These are phyloP conservation scores for Cystobasidium ongulense DNA, from an alignment of 768 basidiomycete genomes.

Conservation along the genomic window DNA sequence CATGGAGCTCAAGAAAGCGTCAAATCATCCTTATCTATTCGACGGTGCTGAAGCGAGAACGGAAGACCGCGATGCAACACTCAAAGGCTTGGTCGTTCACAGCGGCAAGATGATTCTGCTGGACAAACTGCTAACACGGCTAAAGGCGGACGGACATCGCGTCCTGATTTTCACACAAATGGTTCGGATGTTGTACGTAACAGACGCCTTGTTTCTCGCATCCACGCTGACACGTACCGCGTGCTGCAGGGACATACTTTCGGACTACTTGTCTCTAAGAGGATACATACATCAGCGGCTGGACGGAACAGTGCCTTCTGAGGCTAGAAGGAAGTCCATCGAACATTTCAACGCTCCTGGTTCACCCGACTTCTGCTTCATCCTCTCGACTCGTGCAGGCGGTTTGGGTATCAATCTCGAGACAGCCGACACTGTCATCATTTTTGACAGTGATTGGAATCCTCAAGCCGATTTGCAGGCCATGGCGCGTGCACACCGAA, in stretches of 20 bases:
- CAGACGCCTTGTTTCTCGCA: not conserved
- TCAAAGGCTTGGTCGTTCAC: slow-evolving; percentile 96
- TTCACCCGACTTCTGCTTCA: slow-evolving; percentile 90
- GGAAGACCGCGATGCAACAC: slow-evolving; percentile 64
- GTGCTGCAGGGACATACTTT: slow-evolving; percentile 65
- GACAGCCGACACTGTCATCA: slow-evolving; percentile 97
- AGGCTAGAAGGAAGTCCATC: slow-evolving; percentile 86
- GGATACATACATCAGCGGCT: slow-evolving; percentile 88
- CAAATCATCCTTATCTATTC: slow-evolving; percentile 94
- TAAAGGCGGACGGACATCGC: slow-evolving; percentile 85
- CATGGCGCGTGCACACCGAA: slow-evolving; percentile 98
- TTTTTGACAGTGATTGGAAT: slow-evolving; percentile 73
- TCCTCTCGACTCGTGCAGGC: slow-evolving; percentile 91
- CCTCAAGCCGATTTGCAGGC: slow-evolving; percentile 67
- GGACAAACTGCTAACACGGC: slow-evolving; percentile 84
- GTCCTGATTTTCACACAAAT: slow-evolving; percentile 97
- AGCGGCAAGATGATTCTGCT: slow-evolving; percentile 97
- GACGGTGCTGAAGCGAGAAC: slow-evolving; percentile 76
- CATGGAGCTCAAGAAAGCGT: slow-evolving; percentile 92
- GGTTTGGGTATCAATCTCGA: slow-evolving; percentile 98
- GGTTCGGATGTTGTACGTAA: slow-evolving; percentile 72
- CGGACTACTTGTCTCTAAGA: slow-evolving; percentile 85
- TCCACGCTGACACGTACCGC: not conserved
- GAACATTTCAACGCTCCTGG: slow-evolving; percentile 91
- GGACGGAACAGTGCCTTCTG: slow-evolving; percentile 83